Base-by-base conservation (phyloP, 495 filamentous ascomycete genomes). In the Daldinia loculata region DNA sequence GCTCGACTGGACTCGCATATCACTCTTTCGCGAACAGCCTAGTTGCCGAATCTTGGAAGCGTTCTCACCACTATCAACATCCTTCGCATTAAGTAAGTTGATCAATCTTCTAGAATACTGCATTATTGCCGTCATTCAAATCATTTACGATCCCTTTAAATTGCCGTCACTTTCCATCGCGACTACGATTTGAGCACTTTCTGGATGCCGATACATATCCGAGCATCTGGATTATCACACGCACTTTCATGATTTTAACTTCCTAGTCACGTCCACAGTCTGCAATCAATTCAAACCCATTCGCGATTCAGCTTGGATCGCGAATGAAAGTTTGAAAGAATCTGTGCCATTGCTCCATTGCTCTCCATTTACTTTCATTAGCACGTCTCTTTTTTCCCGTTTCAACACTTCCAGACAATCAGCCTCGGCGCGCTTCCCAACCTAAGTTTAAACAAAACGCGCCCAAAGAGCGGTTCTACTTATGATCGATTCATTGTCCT, bases 81-180 rank as follows among this genome's bases (percentile, higher is more conserved):
- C 24, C 26, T 65, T 66, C 61, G 6, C 38, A 63, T 38, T 8
- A 66, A 43, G 66, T 41, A 73, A 63, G 70, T 66, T 24, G 6
- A 27, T 52, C 4, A 12, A 41, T 30, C 1, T 50, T 22, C 41
- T 17, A 24, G 22, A n/a, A 61, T 22, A n/a, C 14, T 24, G 19
- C 12, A 14, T 6, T 11, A 36, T 36, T 14, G 12, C 34, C 3
- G 12, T 36, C 2, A 14, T 36, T 34, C 7, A 36, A 43, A 19
- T 19, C 15, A 45, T 45, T 45, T 45, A 45, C 17, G 41, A 45
- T 24, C 3, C 19, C 22, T 24, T 15, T 22, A 24, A 32, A 39
- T 39, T 24, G 22, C 2, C 24, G 8, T 34, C 11, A 36, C 14
- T 4, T 39, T 24, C 17, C 38, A 43, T 27, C 38, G 29, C 32